These are phyloP conservation scores for Colletotrichum scovillei DNA, from an alignment of 2,329 filamentous ascomycete species.

Conservation along the genomic window DNA sequence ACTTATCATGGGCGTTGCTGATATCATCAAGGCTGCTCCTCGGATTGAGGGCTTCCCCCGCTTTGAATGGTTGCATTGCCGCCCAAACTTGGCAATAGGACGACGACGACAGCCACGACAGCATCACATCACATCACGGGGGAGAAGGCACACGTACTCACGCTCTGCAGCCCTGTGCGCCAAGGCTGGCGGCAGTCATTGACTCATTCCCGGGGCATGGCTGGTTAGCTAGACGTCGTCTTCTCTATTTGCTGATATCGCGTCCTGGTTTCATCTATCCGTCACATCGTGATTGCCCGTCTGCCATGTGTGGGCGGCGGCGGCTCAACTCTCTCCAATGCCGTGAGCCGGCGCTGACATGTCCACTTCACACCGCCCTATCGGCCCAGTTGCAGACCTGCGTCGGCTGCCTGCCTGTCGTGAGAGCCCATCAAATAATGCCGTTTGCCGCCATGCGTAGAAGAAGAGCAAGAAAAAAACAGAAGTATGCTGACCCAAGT, in stretches of 20 bases:
- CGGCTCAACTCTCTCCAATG: slow-evolving; percentile 9
- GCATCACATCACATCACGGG: background rate
- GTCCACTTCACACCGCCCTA: slow-evolving; percentile 28
- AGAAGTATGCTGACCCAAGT: background rate
- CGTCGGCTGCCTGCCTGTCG: slow-evolving; percentile 17
- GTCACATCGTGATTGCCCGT: slow-evolving; percentile 17
- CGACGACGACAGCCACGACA: background rate
- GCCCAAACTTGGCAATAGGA: slow-evolving; percentile 4
- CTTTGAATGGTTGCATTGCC: slow-evolving; percentile 20
- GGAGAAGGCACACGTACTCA: background rate
- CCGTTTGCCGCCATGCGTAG: slow-evolving; percentile 27
- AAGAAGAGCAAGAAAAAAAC: background rate
- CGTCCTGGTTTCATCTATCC: slow-evolving; percentile 26
- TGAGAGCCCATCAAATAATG: slow-evolving; percentile 25
- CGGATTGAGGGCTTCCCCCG: background rate
- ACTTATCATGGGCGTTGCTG: background rate
- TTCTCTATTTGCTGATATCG: slow-evolving; percentile 20
- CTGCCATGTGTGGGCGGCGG: background rate
- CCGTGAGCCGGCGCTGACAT: slow-evolving; percentile 15
- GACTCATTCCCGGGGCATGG: background rate
- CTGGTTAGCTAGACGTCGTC: slow-evolving; percentile 1
- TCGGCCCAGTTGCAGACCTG: slow-evolving; percentile 23
- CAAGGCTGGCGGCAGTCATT: slow-evolving; percentile 18
- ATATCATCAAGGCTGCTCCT: background rate
- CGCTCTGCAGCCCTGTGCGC: background rate